A percentile compares a stretch with the other conserved stretches of the same genome.
Conservation (phyloP, 495 filamentous ascomycete genomes). For the Podospora australis region DNA sequence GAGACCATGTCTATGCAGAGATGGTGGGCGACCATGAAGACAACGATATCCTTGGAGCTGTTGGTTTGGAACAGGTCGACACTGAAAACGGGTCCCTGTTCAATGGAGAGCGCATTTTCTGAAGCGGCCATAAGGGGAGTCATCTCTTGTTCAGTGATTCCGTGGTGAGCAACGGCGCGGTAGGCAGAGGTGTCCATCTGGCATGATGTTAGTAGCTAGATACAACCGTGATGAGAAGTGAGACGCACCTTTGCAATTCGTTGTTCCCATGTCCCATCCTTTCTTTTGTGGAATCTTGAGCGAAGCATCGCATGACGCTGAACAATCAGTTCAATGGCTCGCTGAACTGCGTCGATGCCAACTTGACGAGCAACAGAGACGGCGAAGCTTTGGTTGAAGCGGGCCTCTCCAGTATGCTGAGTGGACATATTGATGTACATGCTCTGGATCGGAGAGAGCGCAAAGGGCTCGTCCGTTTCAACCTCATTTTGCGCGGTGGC, state of each 20-base stretch:
- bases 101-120: conserved; percentile 15
- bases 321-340: conserved; percentile 44
- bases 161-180: conserved; percentile 10
- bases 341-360: conserved; percentile 27
- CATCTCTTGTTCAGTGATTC: conserved; percentile 10
- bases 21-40: conserved; percentile 53
- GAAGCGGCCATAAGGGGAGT: conserved; percentile 7
- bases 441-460: conserved; percentile 53
- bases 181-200: conserved; percentile 17
- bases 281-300: conserved; percentile 37
- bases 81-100: conserved; percentile 35
- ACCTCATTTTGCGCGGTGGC: conserved; percentile 15
- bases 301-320: conserved; percentile 56
- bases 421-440: conserved; percentile 48
- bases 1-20: conserved; percentile 56
- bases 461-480: conserved; percentile 42
- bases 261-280: conserved; percentile 21
- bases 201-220: background rate
- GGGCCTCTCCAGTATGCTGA: conserved; percentile 38
- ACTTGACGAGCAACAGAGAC: conserved; percentile 39
- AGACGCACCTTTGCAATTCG: conserved; percentile 13
- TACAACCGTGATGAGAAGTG: background rate
- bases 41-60: conserved; percentile 21
- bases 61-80: conserved; percentile 36
- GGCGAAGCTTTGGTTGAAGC: conserved; percentile 58